These are phyloP conservation scores for Dentipellis sp. DNA, from an alignment of 768 basidiomycete species.

Conservation along the genomic window DNA sequence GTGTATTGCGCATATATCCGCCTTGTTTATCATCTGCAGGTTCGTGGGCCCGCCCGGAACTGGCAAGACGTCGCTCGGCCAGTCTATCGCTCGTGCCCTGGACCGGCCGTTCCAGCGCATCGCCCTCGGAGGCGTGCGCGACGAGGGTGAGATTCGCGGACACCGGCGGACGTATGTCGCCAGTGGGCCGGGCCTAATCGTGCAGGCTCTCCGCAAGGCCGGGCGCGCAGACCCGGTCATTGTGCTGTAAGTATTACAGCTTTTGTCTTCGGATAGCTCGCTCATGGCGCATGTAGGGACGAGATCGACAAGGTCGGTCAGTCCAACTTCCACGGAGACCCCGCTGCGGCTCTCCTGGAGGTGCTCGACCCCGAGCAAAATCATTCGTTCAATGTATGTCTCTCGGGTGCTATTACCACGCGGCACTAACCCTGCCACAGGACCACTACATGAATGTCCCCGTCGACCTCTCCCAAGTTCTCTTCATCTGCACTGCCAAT, in stretches of 20 bases:
- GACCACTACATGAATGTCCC: slow-evolving; percentile 92
- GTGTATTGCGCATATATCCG: neutral
- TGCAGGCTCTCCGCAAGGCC: slow-evolving; percentile 80
- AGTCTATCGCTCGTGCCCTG: slow-evolving; percentile 78
- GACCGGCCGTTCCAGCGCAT: slow-evolving; percentile 86
- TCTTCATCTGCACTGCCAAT: slow-evolving; percentile 93
- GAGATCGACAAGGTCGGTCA: slow-evolving; percentile 90
- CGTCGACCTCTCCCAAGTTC: slow-evolving; percentile 77
- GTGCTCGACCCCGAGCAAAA: slow-evolving; percentile 95
- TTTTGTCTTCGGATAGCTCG: neutral
- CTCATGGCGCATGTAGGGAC: slow-evolving; percentile 33
- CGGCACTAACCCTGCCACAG: slow-evolving; percentile 24
- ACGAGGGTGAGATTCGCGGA: slow-evolving; percentile 81
- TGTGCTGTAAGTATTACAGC: slow-evolving; percentile 36
- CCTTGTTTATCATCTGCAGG: slow-evolving; percentile 23
- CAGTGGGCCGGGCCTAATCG: slow-evolving; percentile 74
- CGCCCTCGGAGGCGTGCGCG: slow-evolving; percentile 84
- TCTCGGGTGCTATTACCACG: neutral
- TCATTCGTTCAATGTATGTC: slow-evolving; percentile 58
- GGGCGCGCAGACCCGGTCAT: slow-evolving; percentile 75
- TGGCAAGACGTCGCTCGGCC: slow-evolving; percentile 87
- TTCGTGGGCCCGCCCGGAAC: slow-evolving; percentile 89
- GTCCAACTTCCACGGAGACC: slow-evolving; percentile 87
- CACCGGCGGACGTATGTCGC: slow-evolving; percentile 88
- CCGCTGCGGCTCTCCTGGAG: slow-evolving; percentile 82